Percentiles rank a stretch among this genome's conserved stretches.
Conservation (phyloP, 345 rosid genomes). For the Excoecaria agallocha region DNA sequence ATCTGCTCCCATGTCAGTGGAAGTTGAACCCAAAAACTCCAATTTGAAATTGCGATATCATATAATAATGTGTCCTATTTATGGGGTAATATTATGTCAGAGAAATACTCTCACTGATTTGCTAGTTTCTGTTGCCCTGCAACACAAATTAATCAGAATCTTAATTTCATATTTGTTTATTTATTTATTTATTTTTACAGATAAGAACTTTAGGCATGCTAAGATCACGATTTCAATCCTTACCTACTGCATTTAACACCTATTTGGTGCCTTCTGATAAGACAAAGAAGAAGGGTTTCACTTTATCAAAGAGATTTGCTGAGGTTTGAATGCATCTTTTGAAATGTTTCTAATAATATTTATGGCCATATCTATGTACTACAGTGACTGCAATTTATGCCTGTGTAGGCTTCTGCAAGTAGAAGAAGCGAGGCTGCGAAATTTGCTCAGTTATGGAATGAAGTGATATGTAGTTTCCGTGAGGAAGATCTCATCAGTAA, state of each 20-base stretch:
- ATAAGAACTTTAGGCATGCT: conserved; percentile 95
- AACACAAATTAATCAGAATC: background rate
- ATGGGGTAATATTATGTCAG: background rate
- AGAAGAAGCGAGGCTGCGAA: conserved; percentile 97
- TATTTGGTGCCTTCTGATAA: conserved; percentile 84
- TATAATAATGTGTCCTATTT: background rate
- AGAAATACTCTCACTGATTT: background rate
- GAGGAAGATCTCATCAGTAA: conserved; percentile 98
- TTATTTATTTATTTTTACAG: conserved; percentile 36
- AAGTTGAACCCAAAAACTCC: background rate
- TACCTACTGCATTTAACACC: conserved; percentile 89
- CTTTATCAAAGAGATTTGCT: conserved; percentile 76
- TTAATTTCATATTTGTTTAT: background rate
- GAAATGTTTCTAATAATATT: conserved; percentile 16
- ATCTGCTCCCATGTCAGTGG: background rate
- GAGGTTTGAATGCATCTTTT: conserved; percentile 47
- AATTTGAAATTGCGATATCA: background rate
- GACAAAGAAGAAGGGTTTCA: conserved; percentile 74
- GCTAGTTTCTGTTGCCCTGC: background rate
- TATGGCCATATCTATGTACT: background rate
- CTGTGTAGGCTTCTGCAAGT: conserved; percentile 68
- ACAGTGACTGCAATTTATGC: conserved; percentile 1
- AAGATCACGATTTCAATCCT: conserved; percentile 88
- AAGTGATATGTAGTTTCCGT: conserved; percentile 89
- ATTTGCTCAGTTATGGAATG: conserved; percentile 98